Evolutionary conservation across 331 rosid genomes (phyloP).

Genomic region (Prunus yedoensis): DNA sequence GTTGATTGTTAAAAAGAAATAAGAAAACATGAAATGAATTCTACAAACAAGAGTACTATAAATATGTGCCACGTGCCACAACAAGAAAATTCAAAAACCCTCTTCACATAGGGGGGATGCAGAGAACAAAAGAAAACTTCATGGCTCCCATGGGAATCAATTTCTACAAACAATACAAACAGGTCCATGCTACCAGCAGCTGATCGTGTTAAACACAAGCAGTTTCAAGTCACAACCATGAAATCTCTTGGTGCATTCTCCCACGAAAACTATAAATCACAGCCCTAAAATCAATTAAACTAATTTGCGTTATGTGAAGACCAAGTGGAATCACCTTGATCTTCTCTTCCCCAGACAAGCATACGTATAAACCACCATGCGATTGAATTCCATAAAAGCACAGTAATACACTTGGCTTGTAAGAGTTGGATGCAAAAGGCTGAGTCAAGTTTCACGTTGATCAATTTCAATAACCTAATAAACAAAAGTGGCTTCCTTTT

Average conservation of each 20-base stretch:
- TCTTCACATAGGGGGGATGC: not conserved
- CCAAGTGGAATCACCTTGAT: not conserved
- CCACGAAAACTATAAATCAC: not conserved
- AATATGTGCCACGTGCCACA: no score
- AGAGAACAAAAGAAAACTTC: not conserved
- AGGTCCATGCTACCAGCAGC: not conserved
- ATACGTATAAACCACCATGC: not conserved
- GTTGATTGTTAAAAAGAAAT: not conserved
- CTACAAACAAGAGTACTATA: not conserved
- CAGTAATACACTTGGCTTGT: not conserved
- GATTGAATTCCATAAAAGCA: not conserved
- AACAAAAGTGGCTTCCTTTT: no score
- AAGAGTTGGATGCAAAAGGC: not conserved
- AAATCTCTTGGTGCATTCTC: not conserved
- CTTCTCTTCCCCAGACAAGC: conserved; percentile 1
- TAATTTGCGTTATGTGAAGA: not conserved
- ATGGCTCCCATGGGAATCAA: not conserved
- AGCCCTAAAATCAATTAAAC: not conserved
- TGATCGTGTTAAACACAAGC: not conserved
- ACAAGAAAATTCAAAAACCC: no score
- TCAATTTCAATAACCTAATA: not conserved
- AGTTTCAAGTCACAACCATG: not conserved
- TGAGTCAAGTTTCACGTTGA: not conserved
- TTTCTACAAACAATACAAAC: not conserved
- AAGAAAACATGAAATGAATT: not conserved